Conservation (phyloP, 371 early-diverging fungal genomes). For the Saksenaea oblongispora region DNA sequence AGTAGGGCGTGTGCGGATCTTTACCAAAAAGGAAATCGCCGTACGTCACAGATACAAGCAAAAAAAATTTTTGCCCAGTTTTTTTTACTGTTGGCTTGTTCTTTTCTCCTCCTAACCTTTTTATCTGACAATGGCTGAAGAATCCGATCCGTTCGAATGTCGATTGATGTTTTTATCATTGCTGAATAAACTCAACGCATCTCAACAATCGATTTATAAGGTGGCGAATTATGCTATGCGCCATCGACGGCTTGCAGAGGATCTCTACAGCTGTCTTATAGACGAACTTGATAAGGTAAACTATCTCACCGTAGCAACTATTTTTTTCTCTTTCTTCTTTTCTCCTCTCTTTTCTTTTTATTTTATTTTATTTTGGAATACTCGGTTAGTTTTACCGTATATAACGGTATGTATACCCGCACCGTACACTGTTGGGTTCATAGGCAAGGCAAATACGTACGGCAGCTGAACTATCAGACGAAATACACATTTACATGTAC, state of each 20-base stretch:
- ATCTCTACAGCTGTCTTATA: constrained; percentile 73
- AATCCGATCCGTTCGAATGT: constrained; percentile 80
- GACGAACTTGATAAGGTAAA: constrained; percentile 74
- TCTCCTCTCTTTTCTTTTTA: constrained; percentile 7
- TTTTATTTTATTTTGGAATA: constrained; percentile 1
- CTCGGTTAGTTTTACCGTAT: not conserved
- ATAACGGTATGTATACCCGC: not conserved
- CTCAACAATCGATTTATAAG: constrained; percentile 75
- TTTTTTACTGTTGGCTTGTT: constrained; percentile 21
- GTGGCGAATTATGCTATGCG: constrained; percentile 71
- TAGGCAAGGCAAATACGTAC: not conserved
- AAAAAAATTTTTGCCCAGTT: constrained; percentile 45
- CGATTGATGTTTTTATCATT: constrained; percentile 64
- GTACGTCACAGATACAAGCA: constrained; percentile 39
- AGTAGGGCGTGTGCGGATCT: no score
- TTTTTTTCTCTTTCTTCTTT: constrained; percentile 2
- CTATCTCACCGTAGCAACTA: constrained; percentile 9
- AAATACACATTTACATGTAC: not conserved
- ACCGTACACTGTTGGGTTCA: not conserved
- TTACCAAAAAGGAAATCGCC: no score
- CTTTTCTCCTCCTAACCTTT: constrained; percentile 2
- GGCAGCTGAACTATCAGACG: not conserved
- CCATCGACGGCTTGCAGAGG: constrained; percentile 66
- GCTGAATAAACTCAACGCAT: constrained; percentile 71
- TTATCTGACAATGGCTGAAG: constrained; percentile 35